Evolutionary conservation across 2,329 filamentous ascomycete species (phyloP), one percentile per base, ranked within the genome.

Genomic region (Huntiella savannae): DNA sequence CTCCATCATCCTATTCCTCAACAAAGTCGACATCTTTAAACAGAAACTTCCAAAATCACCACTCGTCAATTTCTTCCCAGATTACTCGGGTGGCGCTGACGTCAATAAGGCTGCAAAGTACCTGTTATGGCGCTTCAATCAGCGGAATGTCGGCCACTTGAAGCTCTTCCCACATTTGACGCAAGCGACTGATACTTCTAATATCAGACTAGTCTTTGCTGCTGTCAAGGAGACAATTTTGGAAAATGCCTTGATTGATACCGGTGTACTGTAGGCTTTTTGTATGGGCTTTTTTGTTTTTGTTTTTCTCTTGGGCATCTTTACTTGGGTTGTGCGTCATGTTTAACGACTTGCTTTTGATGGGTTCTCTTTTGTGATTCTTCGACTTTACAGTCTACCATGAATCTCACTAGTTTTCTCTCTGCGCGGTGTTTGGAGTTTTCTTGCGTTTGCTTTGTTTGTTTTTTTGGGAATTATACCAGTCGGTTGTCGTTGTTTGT

Each of bases 31-130:
- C 66, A 75, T 98, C 49, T 98, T 98, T 71, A 88, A 91, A 61
- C 80, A 86, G 58, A 98, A 98, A 62, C 76, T 98, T 22, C 76
- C 77, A 47, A 77, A 87, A 52, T 95, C 86, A 47, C 88, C 91
- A 0, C 64, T 98, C 40, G 83, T 79, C 55, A 94, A 88, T 59
- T 98, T 96, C 62, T 98, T 98, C 58, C 88, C 87, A 0, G 91
- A 98, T 61, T 98, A 98, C 60, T 94, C 87, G 0, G 91, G 91
- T 28, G 91, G 91, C 43, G 92, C 93, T 60, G 91, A 98, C 62
- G 87, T 96, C 57, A 96, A 96, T 62, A 85, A 93, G 60, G 91
- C 91, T 4, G 91, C 91, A 47, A 98, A 98, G 62, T 98, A 98
- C 58, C 70, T 98, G 28, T 70, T 98, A 6, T 98, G 91, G 91